Evolutionary conservation across 2,329 filamentous ascomycete genomes (phyloP).

Genomic region (Colletotrichum graminicola): DNA sequence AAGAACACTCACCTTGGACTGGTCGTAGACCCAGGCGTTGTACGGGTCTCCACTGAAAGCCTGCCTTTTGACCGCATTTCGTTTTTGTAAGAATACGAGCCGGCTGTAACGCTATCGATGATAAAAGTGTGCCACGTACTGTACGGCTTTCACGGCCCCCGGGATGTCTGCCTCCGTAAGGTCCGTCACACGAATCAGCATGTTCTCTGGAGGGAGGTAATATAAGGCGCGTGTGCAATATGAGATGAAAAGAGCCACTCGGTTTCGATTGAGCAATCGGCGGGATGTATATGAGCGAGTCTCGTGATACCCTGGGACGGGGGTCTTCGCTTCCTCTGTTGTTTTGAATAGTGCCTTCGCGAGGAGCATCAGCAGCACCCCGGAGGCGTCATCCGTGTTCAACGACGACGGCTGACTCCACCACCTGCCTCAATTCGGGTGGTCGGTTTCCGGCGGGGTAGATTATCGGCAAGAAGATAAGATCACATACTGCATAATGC

Average conservation of each 20-base stretch:
- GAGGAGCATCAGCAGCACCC: neutral
- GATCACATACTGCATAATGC: constrained; percentile 1
- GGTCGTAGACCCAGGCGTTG: constrained; percentile 74
- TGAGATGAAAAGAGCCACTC: too few relatives aligned
- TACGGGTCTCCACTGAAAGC: constrained; percentile 77
- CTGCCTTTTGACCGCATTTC: constrained; percentile 48
- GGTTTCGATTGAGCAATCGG: too few relatives aligned
- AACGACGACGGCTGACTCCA: neutral
- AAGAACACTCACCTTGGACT: constrained; percentile 56
- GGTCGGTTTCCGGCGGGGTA: constrained; percentile 10
- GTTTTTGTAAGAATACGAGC: neutral
- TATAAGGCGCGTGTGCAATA: neutral
- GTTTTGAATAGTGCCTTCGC: neutral
- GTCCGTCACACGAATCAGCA: constrained; percentile 66
- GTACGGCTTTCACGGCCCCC: constrained; percentile 73
- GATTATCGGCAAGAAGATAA: neutral
- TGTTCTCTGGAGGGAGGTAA: constrained; percentile 44
- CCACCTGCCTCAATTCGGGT: neutral
- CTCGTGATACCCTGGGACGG: neutral
- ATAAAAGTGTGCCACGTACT: constrained; percentile 50
- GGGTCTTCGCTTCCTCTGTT: neutral
- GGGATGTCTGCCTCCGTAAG: constrained; percentile 72
- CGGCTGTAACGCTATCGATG: neutral
- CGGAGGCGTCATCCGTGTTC: neutral
- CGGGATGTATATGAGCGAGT: neutral